Evolutionary conservation across 768 basidiomycete species (phyloP).

Genomic region (Amanita inopinata): DNA sequence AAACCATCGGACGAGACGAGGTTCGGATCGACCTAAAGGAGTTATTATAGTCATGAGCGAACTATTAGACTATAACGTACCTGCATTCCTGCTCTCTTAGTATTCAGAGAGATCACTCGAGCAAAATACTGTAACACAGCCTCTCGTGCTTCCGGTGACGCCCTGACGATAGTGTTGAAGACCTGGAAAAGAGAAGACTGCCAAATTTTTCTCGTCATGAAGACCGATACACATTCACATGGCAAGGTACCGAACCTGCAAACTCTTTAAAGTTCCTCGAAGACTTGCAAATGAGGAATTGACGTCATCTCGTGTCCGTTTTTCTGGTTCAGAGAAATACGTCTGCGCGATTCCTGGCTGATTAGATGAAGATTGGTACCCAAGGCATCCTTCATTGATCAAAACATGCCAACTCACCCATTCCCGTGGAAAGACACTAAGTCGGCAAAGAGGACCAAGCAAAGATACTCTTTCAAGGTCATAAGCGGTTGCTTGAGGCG

Average conservation of each 20-base stretch:
- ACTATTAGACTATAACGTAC: slow-evolving; percentile 23
- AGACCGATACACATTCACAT: background rate
- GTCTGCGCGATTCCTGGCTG: slow-evolving; percentile 68
- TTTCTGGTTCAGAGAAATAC: slow-evolving; percentile 84
- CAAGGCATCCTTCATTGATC: background rate
- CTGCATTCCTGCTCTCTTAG: slow-evolving; percentile 86
- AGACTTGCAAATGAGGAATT: slow-evolving; percentile 80
- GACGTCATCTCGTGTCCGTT: slow-evolving; percentile 61
- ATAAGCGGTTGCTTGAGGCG: slow-evolving; percentile 43
- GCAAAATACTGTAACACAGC: slow-evolving; percentile 79
- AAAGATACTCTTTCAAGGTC: slow-evolving; percentile 60
- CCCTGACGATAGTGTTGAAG: slow-evolving; percentile 81
- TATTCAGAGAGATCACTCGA: slow-evolving; percentile 62
- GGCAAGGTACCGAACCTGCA: slow-evolving; percentile 48
- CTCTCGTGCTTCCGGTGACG: slow-evolving; percentile 70
- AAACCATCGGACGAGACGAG: slow-evolving; percentile 89
- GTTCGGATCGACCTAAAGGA: slow-evolving; percentile 60
- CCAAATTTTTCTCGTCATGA: background rate
- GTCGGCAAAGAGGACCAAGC: slow-evolving; percentile 74
- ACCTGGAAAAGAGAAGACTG: slow-evolving; percentile 71
- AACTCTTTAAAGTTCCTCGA: slow-evolving; percentile 72
- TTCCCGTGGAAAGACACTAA: slow-evolving; percentile 83
- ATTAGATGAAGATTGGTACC: slow-evolving; percentile 7
- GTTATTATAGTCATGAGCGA: background rate
- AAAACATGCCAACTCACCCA: slow-evolving; percentile 48